phyloP scores from a whole-genome alignment of 169 alveolate genomes.

The Eimeria acervulina region DNA sequence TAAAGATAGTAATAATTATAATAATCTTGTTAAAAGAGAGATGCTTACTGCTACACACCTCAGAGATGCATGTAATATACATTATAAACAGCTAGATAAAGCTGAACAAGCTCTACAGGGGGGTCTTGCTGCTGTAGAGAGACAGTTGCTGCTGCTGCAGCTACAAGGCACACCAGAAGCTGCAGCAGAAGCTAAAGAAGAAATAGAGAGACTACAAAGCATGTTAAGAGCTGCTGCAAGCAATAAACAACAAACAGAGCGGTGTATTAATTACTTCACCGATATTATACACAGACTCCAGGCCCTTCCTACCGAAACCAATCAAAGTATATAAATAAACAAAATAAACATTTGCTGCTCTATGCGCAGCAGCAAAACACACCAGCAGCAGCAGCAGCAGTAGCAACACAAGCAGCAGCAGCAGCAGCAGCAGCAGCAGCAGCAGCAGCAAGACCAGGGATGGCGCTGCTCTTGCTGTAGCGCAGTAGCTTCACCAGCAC shows the following conservation, averaged over 20 bases:
- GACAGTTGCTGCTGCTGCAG: constrained; percentile 19
- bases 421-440: no score
- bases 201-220: not conserved
- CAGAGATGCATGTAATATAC: not conserved
- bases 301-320: not conserved
- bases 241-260: not conserved
- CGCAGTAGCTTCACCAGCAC: not conserved
- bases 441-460: no score
- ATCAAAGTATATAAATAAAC: not conserved
- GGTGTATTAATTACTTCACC: constrained; percentile 31
- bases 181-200: not conserved
- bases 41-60: not conserved
- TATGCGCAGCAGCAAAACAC: no score
- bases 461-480: not conserved
- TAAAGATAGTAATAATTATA: no score
- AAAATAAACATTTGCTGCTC: not conserved
- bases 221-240: not conserved
- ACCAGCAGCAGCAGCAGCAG: no score
- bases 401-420: no score
- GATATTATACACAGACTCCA: no score
- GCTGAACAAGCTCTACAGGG: not conserved
- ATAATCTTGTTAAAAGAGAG: not conserved
- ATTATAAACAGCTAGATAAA: not conserved
- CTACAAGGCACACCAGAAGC: not conserved
- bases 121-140: not conserved